Base-by-base conservation (phyloP, 1,284 basidiomycete species). In the Malassezia japonica region DNA sequence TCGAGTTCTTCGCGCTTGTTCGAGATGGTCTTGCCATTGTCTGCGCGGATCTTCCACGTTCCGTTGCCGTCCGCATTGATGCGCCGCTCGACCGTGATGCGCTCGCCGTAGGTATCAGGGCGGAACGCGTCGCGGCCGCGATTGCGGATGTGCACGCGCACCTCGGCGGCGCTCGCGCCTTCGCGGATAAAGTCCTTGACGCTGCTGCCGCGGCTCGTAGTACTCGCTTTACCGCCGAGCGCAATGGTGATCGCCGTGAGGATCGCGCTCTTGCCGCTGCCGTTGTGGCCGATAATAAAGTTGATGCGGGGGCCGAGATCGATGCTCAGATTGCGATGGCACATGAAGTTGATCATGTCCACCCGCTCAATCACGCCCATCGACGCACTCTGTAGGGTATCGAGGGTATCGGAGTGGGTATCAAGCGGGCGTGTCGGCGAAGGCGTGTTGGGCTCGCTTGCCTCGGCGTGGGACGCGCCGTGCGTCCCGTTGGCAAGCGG, bases 261-360 rank as follows among this genome's bases (percentile, higher is more conserved):
- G 33, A 95, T 83, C 1, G 94, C 91, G 69, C 87, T 92, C 76
- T 98, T 98, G 12, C 94, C 67, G 49, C 70, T 72, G 35, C 79
- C 78, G 63, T 80, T 80, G 78, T 72, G 76, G 79, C 94, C 94
- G 50, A 95, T 92, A 60, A 99, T 85, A 70, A 98, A 96, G 76
- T 98, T 96, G 70, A 96, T 85, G 72, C 89, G 87, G 3, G 84
- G 83, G 0, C 85, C 87, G 61, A 94, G 87, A 5, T 79, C 78
- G 73, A 94, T 66, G 42, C 67, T 62, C 40, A 91, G 79, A 72
- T 81, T 83, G 67, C 82, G 79, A 76, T 98, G 94, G 72, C 90
- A 95, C 91, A 98, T 95, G 75, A 98, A 98, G 73, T 95, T 85
- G 68, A 82, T 78, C 79, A 94, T 81, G 65, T 87, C 83, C 45